These are phyloP conservation scores for Lupinus albus DNA, from an alignment of 306 rosid species.

Conservation along the genomic window DNA sequence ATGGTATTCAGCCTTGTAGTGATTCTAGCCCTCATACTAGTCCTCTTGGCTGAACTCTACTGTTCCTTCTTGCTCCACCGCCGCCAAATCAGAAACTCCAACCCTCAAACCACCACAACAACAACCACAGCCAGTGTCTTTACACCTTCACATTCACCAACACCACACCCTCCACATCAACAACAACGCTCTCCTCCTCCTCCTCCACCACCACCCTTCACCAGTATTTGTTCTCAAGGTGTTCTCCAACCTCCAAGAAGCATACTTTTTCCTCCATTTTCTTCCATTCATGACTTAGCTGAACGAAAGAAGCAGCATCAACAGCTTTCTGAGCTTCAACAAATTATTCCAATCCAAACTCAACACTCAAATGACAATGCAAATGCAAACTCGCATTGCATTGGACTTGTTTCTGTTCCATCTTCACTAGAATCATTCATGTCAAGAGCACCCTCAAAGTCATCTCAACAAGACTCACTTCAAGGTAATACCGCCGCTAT, in stretches of 20 bases:
- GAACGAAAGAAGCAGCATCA: slow-evolving; percentile 41
- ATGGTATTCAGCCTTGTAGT: slow-evolving; percentile 83
- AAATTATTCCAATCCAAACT: slow-evolving; percentile 51
- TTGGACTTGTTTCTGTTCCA: slow-evolving; percentile 41
- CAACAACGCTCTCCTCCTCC: slow-evolving; percentile 40
- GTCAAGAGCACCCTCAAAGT: slow-evolving; percentile 40
- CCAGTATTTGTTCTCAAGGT: slow-evolving; percentile 65
- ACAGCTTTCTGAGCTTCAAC: slow-evolving; percentile 45
- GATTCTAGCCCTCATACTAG: slow-evolving; percentile 65
- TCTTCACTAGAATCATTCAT: slow-evolving; percentile 49
- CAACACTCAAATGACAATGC: slow-evolving; percentile 47
- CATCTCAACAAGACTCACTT: slow-evolving; percentile 30
- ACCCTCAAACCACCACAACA: slow-evolving; percentile 2
- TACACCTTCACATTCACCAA: slow-evolving; percentile 36
- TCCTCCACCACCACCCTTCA: slow-evolving; percentile 44
- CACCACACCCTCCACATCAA: slow-evolving; percentile 24
- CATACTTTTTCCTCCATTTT: slow-evolving; percentile 59
- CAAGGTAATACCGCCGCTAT: slow-evolving; percentile 9
- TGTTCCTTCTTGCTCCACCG: too few species aligned
- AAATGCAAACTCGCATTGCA: slow-evolving; percentile 41
- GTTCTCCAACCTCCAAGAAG: slow-evolving; percentile 82
- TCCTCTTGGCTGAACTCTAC: too few species aligned
- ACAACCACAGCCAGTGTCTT: neutral
- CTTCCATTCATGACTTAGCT: slow-evolving; percentile 42
- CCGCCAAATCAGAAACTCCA: neutral